A percentile compares a stretch with the other conserved stretches of the same genome.
Conservation (phyloP, 2,329 filamentous ascomycete genomes). For the Trichoderma afroharzianum region DNA sequence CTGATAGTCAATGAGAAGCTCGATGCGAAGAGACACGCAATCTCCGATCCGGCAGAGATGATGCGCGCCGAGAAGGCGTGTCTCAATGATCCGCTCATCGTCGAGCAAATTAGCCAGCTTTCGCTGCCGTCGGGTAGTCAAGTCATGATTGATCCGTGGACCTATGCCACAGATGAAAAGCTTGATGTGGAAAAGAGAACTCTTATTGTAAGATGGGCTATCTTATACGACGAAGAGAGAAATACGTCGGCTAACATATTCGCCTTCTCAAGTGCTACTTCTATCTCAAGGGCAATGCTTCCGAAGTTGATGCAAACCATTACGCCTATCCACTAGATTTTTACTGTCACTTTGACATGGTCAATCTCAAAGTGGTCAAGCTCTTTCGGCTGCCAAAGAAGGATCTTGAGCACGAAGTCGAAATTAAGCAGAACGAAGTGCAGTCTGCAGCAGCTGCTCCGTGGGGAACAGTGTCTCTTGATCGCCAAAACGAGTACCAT, state of each 20-base stretch:
- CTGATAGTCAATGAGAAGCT: background rate
- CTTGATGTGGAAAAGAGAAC: background rate
- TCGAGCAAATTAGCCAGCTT: background rate
- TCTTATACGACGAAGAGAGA: background rate
- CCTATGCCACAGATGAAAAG: background rate
- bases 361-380: background rate
- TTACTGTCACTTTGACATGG: background rate
- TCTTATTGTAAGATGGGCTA: background rate
- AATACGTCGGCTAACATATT: background rate
- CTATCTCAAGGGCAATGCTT: background rate
- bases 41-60: background rate
- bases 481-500: background rate
- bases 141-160: background rate
- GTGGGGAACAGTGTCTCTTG: conserved; percentile 29
- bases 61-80: background rate
- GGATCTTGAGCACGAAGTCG: background rate
- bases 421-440: background rate
- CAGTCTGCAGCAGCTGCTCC: conserved; percentile 23
- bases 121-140: background rate
- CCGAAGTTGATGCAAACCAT: background rate
- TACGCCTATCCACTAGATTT: background rate
- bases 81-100: background rate
- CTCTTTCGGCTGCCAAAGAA: background rate
- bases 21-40: background rate
- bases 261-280: background rate